phyloP scores from a whole-genome alignment of 2,329 filamentous ascomycete species.

The Aspergillus thermomutatus region DNA sequence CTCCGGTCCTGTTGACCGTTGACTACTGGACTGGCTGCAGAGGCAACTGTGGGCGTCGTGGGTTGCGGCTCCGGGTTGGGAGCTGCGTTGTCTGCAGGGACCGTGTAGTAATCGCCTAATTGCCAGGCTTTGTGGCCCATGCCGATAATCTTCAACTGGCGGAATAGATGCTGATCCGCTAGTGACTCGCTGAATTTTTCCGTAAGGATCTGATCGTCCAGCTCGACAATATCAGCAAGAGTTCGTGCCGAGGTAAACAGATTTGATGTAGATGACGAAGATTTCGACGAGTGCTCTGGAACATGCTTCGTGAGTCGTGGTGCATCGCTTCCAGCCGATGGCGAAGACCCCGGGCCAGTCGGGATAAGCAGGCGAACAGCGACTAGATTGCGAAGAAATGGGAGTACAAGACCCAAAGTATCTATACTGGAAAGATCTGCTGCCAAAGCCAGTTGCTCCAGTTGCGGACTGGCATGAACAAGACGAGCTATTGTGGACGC shows the following conservation, averaged over 20 bases:
- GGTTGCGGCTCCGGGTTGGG: constrained; percentile 7
- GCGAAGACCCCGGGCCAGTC: constrained; percentile 15
- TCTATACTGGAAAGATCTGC: constrained; percentile 42
- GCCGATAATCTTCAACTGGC: constrained; percentile 33
- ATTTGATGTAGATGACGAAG: not conserved
- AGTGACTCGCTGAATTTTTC: constrained; percentile 30
- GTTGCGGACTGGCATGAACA: constrained; percentile 53
- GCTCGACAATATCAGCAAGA: constrained; percentile 34
- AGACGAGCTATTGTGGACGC: constrained; percentile 49
- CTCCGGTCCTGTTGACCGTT: not conserved
- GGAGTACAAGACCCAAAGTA: constrained; percentile 36
- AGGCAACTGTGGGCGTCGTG: constrained; percentile 13
- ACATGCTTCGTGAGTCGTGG: not conserved
- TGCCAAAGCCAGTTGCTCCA: constrained; percentile 58
- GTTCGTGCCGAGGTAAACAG: constrained; percentile 16
- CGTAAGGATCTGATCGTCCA: constrained; percentile 33
- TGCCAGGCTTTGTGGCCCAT: constrained; percentile 40
- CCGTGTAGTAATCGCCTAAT: constrained; percentile 35
- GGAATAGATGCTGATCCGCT: constrained; percentile 31
- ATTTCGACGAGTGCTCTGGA: not conserved
- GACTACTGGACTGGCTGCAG: constrained; percentile 6
- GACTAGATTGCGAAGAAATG: constrained; percentile 38
- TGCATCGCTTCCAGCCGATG: not conserved
- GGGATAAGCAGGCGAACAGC: constrained; percentile 42
- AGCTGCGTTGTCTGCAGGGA: constrained; percentile 14